Evolutionary conservation across 257 asterid species (phyloP).

Genomic region (Datura wrightii): DNA sequence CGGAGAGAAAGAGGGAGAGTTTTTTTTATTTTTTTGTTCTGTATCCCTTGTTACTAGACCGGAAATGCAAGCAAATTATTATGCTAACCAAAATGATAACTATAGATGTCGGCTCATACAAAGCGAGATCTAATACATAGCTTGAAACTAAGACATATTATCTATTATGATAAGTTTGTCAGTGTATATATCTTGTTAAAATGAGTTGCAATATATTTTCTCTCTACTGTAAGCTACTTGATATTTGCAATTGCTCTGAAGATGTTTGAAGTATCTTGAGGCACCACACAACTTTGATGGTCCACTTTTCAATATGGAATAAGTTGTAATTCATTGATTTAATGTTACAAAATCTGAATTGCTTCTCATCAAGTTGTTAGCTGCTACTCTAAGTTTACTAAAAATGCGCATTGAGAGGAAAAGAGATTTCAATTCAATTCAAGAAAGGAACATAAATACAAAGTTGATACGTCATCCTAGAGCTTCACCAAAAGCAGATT

Average conservation of each 20-base stretch:
- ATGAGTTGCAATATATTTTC: neutral
- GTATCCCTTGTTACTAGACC: no score
- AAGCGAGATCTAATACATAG: no score
- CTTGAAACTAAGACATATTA: no score
- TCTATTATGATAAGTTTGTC: neutral
- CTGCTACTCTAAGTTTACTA: neutral
- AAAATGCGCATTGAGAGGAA: neutral
- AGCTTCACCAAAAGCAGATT: constrained; percentile 10
- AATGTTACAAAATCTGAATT: neutral
- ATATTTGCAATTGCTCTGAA: neutral
- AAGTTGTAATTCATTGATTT: neutral
- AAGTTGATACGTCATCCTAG: neutral
- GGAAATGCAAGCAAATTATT: no score
- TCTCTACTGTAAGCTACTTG: neutral
- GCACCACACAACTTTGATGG: neutral
- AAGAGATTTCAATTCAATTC: neutral
- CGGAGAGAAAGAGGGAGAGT: no score
- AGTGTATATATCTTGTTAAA: neutral
- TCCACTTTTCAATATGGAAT: neutral
- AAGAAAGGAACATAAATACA: neutral
- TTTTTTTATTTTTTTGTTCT: no score
- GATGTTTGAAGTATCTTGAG: neutral
- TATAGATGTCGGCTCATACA: no score
- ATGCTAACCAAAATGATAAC: no score
- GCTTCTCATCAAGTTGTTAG: neutral